Base-by-base conservation (phyloP, 2,329 filamentous ascomycete genomes). In the Colletotrichum sublineola region DNA sequence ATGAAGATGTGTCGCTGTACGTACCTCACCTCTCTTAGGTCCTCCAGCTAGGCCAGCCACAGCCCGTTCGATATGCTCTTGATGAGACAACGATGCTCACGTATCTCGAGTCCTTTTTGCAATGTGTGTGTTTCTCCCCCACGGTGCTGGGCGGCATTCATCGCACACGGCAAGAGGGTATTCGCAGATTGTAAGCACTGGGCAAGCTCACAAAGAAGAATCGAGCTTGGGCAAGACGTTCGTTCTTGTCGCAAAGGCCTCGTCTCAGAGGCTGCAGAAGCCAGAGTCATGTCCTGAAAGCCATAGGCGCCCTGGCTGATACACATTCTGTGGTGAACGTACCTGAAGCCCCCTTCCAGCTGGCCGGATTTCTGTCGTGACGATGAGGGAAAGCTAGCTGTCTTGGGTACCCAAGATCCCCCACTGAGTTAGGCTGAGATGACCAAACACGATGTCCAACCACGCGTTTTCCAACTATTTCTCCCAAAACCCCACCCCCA, bases 311-410 rank as follows among this genome's bases (percentile, higher is more conserved):
- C 5, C 58, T 8, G n/a, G 60, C 53, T 61, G 44, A 38, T n/a
- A 38, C 18, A 15, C 29, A 6, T 31, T 38, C 31, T 42, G 40
- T 33, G 46, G 50, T 52, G 63, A 11, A 68, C 63, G 55, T 40
- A 50, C 38, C 57, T 68, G 31, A 55, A 68, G 50, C 40, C 56
- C 31, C 18, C 58, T 33, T 64, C 60, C 40, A 64, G 40, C 64
- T 64, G 56, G 64, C 64, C 63, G 42, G 68, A 52, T 62, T 71
- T 52, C 64, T 56, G 57, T 71, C 57, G 24, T 24, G 24, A 24
- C 1, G 24, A 24, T 24, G 1, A 24, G 24, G 24, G 24, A 55
- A n/a, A 20, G 18, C 24, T 40, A 40, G 31, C 38, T 42, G 20
- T n/a, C 48, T 48, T 18, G 29, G 29, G 52, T 20, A 24, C 50